Conservation (phyloP, 345 rosid genomes). For the Murraya paniculata region DNA sequence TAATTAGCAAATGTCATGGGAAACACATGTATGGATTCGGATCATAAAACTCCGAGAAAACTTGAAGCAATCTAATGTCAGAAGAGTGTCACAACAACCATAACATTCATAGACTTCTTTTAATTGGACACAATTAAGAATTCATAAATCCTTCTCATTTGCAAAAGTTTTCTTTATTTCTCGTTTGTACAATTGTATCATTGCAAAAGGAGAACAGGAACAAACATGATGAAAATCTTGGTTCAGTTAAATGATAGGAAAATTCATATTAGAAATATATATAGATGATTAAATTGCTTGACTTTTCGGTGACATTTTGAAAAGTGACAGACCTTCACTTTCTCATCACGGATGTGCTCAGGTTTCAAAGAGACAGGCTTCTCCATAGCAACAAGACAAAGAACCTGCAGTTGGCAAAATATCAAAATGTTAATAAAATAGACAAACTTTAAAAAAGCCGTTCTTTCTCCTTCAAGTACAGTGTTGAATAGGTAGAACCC, state of each 20-base stretch:
- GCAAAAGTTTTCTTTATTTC: background rate
- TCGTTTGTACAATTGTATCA: background rate
- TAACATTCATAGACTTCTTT: background rate
- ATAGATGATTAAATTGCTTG: background rate
- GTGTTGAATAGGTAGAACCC: background rate
- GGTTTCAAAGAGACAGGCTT: slow-evolving; percentile 96
- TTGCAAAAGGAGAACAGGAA: background rate
- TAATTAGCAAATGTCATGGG: slow-evolving; percentile 17
- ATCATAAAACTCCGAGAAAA: slow-evolving; percentile 6
- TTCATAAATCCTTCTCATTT: background rate
- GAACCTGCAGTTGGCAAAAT: slow-evolving; percentile 53
- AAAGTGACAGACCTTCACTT: slow-evolving; percentile 76
- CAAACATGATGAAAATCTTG: background rate
- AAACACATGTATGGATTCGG: background rate
- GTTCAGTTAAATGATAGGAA: slow-evolving; percentile 3
- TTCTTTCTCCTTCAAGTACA: background rate
- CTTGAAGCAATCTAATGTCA: background rate
- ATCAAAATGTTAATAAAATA: background rate
- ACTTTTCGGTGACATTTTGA: slow-evolving; percentile 4
- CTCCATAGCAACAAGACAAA: slow-evolving; percentile 97
- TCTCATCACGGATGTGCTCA: slow-evolving; percentile 96
- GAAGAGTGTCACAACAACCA: background rate
- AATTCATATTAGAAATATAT: background rate
- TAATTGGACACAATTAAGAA: background rate
- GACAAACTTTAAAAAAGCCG: background rate